Percentiles rank a stretch among this genome's conserved stretches.
These are phyloP conservation scores for Xylaria sp. DNA, from an alignment of 2,329 filamentous ascomycete genomes.

Conservation along the genomic window DNA sequence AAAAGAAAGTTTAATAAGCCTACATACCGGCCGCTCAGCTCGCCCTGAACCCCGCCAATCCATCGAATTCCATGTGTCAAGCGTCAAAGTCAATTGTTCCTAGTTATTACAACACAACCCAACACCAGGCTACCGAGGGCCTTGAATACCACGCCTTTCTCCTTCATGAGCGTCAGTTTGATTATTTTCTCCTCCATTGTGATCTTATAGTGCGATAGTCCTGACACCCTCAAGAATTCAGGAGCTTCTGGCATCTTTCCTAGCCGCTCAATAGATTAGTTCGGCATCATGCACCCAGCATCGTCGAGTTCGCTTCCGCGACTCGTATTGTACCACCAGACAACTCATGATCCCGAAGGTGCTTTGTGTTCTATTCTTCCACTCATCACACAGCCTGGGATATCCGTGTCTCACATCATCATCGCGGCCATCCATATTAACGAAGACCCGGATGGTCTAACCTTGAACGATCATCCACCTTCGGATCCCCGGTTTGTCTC, in stretches of 20 bases:
- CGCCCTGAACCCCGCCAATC: conserved; percentile 13
- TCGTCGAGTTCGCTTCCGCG: conserved; percentile 42
- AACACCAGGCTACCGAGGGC: neutral
- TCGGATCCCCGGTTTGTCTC: conserved; percentile 69
- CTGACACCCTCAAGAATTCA: neutral
- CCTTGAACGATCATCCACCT: conserved; percentile 79
- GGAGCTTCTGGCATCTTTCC: conserved; percentile 1
- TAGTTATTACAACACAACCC: neutral
- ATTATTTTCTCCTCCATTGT: too few relatives aligned
- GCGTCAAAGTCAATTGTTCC: conserved; percentile 8
- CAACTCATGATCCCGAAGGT: conserved; percentile 55
- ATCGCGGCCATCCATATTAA: conserved; percentile 85
- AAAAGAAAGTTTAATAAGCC: conserved; percentile 1
- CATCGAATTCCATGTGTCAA: conserved; percentile 10
- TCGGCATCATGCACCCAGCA: conserved; percentile 40
- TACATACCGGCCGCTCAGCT: conserved; percentile 18
- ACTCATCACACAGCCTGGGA: conserved; percentile 53
- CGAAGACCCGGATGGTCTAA: conserved; percentile 70
- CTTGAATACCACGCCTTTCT: neutral
- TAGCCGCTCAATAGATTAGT: neutral
- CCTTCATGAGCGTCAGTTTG: neutral
- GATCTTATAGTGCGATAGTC: neutral
- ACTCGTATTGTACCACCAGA: conserved; percentile 53
- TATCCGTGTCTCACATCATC: conserved; percentile 75
- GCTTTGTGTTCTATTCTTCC: conserved; percentile 56